These are phyloP conservation scores for Solanum ossicruentum DNA, from an alignment of 257 asterid species.

Conservation along the genomic window DNA sequence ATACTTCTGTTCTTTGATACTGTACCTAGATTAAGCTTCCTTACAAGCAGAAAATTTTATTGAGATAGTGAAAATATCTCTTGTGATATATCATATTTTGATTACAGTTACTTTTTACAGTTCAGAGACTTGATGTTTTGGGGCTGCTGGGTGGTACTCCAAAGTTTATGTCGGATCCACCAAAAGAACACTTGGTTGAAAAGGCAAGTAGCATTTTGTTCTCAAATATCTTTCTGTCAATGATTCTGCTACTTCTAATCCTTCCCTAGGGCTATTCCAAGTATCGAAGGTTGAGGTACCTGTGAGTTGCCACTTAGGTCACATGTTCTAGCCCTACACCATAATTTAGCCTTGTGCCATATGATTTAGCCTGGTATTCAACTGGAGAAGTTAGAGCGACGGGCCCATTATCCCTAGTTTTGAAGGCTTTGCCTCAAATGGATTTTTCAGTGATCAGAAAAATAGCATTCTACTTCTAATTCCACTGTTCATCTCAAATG, in stretches of 20 bases:
- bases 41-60: not conserved
- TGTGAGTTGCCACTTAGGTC: not conserved
- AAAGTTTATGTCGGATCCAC: constrained; percentile 30
- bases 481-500: not conserved
- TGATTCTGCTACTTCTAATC: not conserved
- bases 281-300: not conserved
- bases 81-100: not conserved
- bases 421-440: not conserved
- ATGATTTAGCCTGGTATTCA: not conserved
- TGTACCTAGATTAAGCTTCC: not conserved
- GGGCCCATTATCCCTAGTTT: not conserved
- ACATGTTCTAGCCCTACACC: not conserved
- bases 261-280: not conserved
- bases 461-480: not conserved
- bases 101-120: constrained; percentile 17
- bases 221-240: not conserved
- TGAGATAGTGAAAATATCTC: not conserved
- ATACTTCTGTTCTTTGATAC: not conserved
- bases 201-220: constrained; percentile 35
- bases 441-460: not conserved
- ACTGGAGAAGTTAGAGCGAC: not conserved
- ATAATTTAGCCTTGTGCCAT: not conserved
- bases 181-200: constrained; percentile 56
- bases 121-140: constrained; percentile 14
- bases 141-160: constrained; percentile 32